Percentiles rank a stretch among this genome's conserved stretches.
phyloP scores from a whole-genome alignment of 2,329 filamentous ascomycete species.

The Apiospora sp. region DNA sequence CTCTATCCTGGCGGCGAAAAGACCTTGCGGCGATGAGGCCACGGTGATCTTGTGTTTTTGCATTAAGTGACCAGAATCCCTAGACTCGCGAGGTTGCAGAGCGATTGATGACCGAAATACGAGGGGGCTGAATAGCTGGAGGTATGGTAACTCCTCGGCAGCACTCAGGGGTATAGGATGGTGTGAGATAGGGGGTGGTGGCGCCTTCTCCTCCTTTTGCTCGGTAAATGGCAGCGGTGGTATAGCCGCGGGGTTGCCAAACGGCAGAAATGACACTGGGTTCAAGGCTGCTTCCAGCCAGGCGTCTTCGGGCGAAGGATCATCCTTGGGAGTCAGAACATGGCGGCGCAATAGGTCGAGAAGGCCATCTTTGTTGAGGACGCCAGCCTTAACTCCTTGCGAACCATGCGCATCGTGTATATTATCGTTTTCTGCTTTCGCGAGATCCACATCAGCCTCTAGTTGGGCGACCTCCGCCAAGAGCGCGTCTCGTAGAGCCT shows the following conservation, averaged over 20 bases:
- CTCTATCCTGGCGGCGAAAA: constrained; percentile 66
- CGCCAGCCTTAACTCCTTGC: constrained; percentile 38
- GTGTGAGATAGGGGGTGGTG: constrained; percentile 64
- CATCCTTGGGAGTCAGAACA: constrained; percentile 48
- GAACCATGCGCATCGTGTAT: constrained; percentile 53
- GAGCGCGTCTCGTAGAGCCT: constrained; percentile 60
- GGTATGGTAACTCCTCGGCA: constrained; percentile 71
- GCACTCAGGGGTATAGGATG: constrained; percentile 69
- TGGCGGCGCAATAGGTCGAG: constrained; percentile 51
- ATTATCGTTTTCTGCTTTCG: constrained; percentile 65
- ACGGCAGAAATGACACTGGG: constrained; percentile 60
- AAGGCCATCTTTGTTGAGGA: constrained; percentile 48
- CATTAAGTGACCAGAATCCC: constrained; percentile 45
- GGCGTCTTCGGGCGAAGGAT: constrained; percentile 40
- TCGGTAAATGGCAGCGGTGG: constrained; percentile 37
- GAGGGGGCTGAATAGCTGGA: constrained; percentile 76
- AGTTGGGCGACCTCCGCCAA: constrained; percentile 63
- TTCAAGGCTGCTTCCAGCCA: constrained; percentile 59
- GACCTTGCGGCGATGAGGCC: constrained; percentile 54
- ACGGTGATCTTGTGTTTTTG: constrained; percentile 66
- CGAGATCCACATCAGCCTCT: constrained; percentile 64
- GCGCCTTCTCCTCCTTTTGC: constrained; percentile 41
- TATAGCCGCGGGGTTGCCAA: constrained; percentile 48
- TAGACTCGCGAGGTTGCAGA: constrained; percentile 47
- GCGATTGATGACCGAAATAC: constrained; percentile 64